These are phyloP conservation scores for Hymenoscyphus infarciens DNA, from an alignment of 2,329 filamentous ascomycete genomes.

Conservation along the genomic window DNA sequence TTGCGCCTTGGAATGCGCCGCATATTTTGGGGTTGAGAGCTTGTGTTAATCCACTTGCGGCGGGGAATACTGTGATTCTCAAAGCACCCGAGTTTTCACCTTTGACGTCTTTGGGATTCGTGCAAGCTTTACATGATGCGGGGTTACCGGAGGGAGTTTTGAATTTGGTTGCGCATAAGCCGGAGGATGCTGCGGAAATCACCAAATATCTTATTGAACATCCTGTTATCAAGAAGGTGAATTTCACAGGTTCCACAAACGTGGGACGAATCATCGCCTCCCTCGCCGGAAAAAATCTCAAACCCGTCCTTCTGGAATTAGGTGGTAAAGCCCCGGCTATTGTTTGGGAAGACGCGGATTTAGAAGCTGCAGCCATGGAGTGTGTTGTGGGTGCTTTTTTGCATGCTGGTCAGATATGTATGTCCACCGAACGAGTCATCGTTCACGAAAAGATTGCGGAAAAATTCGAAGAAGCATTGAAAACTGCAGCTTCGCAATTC, in stretches of 20 bases:
- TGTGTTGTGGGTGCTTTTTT: constrained; percentile 69
- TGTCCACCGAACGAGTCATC: constrained; percentile 74
- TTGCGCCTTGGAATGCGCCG: constrained; percentile 73
- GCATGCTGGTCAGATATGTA: constrained; percentile 78
- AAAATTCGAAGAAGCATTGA: constrained; percentile 42
- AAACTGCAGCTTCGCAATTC: constrained; percentile 39
- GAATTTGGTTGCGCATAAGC: constrained; percentile 66
- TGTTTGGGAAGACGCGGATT: constrained; percentile 74
- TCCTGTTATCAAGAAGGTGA: constrained; percentile 70
- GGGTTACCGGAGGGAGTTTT: constrained; percentile 73
- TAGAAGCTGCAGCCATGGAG: constrained; percentile 65
- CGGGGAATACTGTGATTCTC: constrained; percentile 72
- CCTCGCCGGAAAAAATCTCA: constrained; percentile 68
- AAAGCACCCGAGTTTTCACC: constrained; percentile 70
- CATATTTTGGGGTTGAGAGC: constrained; percentile 52
- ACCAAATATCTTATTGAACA: constrained; percentile 66
- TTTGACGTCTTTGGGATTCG: constrained; percentile 59
- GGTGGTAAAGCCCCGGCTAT: constrained; percentile 80
- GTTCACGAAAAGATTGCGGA: constrained; percentile 48
- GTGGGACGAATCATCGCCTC: constrained; percentile 71
- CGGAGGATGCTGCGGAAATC: constrained; percentile 62
- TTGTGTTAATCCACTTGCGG: constrained; percentile 64
- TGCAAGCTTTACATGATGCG: constrained; percentile 64
- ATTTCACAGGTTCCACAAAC: constrained; percentile 76
- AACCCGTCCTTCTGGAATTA: constrained; percentile 76